A percentile compares a stretch with the other conserved stretches of the same genome.
phyloP scores from a whole-genome alignment of 306 rosid genomes.

The Coriaria nepalensis region DNA sequence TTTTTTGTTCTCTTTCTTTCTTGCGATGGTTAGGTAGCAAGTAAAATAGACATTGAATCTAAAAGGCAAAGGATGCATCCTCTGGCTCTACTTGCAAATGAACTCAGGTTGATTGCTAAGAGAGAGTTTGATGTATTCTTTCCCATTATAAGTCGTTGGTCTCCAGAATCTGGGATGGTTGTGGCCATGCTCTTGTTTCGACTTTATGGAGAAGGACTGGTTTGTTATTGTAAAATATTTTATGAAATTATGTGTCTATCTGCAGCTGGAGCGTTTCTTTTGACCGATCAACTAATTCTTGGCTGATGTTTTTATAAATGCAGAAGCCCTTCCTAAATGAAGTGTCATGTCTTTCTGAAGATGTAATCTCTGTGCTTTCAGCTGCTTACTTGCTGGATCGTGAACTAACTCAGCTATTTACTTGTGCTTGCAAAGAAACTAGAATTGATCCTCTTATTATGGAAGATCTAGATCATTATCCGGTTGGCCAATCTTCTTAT shows the following conservation, averaged over 20 bases:
- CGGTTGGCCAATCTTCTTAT: constrained; percentile 19
- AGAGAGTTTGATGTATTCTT: constrained; percentile 35
- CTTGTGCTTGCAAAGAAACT: constrained; percentile 24
- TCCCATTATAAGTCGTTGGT: constrained; percentile 27
- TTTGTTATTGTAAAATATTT: constrained; percentile 16
- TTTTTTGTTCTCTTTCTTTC: no score
- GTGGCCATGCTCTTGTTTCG: constrained; percentile 27
- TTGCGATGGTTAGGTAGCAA: constrained; percentile 31
- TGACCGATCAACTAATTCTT: not conserved
- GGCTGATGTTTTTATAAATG: constrained; percentile 12
- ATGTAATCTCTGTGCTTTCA: constrained; percentile 33
- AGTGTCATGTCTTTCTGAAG: constrained; percentile 38
- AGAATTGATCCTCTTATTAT: constrained; percentile 10
- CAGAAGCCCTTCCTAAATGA: constrained; percentile 35
- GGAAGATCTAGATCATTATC: constrained; percentile 32
- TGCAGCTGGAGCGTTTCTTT: not conserved
- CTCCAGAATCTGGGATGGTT: constrained; percentile 32
- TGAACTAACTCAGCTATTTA: constrained; percentile 29
- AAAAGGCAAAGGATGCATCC: constrained; percentile 32
- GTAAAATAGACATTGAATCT: constrained; percentile 23
- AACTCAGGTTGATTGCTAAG: constrained; percentile 32
- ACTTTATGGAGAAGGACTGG: constrained; percentile 39
- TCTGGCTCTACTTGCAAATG: constrained; percentile 37
- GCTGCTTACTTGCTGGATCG: constrained; percentile 38
- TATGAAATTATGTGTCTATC: constrained; percentile 1